Percentiles rank a stretch among this genome's conserved stretches.
These are phyloP conservation scores for Erucastrum elatum DNA, from an alignment of 345 rosid species.

Conservation along the genomic window DNA sequence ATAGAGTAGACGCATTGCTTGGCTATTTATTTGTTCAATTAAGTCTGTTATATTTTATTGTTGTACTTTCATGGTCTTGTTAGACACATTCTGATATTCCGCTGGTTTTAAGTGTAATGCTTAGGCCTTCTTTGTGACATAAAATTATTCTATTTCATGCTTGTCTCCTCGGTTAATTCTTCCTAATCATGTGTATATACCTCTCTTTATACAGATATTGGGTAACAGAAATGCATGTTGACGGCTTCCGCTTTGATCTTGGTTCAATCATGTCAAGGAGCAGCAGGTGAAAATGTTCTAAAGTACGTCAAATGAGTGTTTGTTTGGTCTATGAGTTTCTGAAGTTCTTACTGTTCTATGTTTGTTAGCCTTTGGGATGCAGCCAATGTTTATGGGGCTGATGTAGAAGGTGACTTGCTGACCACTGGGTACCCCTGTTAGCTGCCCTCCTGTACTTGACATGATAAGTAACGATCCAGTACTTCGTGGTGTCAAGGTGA, in stretches of 20 bases:
- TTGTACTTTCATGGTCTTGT: neutral
- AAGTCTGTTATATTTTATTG: conserved; percentile 7
- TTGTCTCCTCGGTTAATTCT: neutral
- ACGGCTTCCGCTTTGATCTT: conserved; percentile 99
- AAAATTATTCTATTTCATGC: neutral
- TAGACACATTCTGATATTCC: too few species aligned
- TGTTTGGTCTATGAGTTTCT: conserved; percentile 15
- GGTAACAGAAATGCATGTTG: conserved; percentile 98
- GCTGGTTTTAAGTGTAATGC: neutral
- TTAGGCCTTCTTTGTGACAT: neutral
- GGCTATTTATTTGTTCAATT: neutral
- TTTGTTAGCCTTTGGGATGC: conserved; percentile 81
- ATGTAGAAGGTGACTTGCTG: conserved; percentile 62
- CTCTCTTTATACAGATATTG: conserved; percentile 69
- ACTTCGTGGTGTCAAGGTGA: conserved; percentile 87
- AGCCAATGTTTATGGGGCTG: conserved; percentile 73
- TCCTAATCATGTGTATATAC: conserved; percentile 12
- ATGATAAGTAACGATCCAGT: conserved; percentile 94
- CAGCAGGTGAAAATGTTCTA: conserved; percentile 53
- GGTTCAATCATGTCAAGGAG: conserved; percentile 95
- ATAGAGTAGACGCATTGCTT: conserved; percentile 8
- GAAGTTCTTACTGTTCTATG: conserved; percentile 31
- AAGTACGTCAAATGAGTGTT: conserved; percentile 31
- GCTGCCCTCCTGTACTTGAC: conserved; percentile 83
- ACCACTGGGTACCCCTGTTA: conserved; percentile 79